A percentile compares a stretch with the other conserved stretches of the same genome.
Conservation (phyloP, 2,329 filamentous ascomycete genomes). For the Beauveria caledonica region DNA sequence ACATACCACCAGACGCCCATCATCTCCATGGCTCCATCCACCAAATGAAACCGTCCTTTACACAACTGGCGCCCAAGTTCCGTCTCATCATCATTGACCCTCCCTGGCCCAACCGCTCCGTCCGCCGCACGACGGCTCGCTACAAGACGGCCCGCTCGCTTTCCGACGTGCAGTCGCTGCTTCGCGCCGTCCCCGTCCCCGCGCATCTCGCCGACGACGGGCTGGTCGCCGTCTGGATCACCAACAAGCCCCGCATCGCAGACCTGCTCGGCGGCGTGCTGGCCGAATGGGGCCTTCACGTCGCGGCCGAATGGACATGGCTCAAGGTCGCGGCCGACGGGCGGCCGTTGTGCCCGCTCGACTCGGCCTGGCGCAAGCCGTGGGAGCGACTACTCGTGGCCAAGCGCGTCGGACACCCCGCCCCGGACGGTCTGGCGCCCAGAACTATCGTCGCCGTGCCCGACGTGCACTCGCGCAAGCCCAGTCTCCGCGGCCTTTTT, state of each 20-base stretch:
- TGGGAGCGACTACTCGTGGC: conserved; percentile 67
- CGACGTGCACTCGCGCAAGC: conserved; percentile 72
- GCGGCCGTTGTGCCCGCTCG: conserved; percentile 53
- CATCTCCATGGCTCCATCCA: conserved; percentile 43
- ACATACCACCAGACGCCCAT: conserved; percentile 34
- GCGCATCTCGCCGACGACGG: conserved; percentile 44
- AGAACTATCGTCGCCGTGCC: conserved; percentile 62
- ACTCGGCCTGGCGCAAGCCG: conserved; percentile 61
- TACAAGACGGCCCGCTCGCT: conserved; percentile 40
- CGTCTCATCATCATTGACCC: conserved; percentile 66
- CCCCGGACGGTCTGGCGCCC: conserved; percentile 19
- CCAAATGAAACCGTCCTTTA: conserved; percentile 32
- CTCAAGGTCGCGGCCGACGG: conserved; percentile 61
- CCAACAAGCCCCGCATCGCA: conserved; percentile 57
- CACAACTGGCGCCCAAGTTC: conserved; percentile 43
- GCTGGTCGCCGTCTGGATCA: conserved; percentile 67
- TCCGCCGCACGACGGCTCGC: conserved; percentile 42
- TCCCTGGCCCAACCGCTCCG: conserved; percentile 75
- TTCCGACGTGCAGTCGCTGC: conserved; percentile 38
- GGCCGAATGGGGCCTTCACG: conserved; percentile 55
- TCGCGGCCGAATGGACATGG: conserved; percentile 69
- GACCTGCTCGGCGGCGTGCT: conserved; percentile 55
- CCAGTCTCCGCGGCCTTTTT: conserved; percentile 57
- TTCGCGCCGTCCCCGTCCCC: conserved; percentile 49
- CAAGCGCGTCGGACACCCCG: conserved; percentile 28